Evolutionary conservation across 2,329 filamentous ascomycete genomes (phyloP).

Genomic region (Thermothelomyces thermophilus): DNA sequence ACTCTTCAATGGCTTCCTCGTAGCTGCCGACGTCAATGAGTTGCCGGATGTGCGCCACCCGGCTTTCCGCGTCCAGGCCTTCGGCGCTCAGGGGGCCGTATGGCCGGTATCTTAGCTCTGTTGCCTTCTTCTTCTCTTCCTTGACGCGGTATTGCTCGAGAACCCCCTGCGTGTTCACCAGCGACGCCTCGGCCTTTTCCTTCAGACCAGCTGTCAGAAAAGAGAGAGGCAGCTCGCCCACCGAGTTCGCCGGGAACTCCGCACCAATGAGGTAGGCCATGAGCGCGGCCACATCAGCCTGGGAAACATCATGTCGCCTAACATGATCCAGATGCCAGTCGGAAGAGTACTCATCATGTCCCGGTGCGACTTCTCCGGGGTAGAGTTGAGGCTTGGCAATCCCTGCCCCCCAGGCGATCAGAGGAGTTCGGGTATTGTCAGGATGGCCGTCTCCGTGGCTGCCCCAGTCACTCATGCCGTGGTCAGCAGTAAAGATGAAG

Average conservation of each 20-base stretch:
- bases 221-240: conserved; percentile 81
- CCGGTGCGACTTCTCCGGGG: conserved; percentile 54
- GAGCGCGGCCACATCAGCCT: conserved; percentile 88
- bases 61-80: conserved; percentile 56
- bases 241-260: conserved; percentile 92
- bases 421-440: conserved; percentile 88
- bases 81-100: conserved; percentile 63
- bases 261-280: conserved; percentile 90
- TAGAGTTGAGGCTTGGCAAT: conserved; percentile 65
- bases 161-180: conserved; percentile 80
- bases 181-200: conserved; percentile 75
- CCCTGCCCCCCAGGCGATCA: conserved; percentile 91
- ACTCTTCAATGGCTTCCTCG: conserved; percentile 73
- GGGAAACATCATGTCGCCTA: conserved; percentile 81
- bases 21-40: conserved; percentile 61
- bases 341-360: conserved; percentile 85
- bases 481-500: conserved; percentile 94
- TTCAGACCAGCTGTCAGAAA: conserved; percentile 66
- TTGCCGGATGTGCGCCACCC: conserved; percentile 59
- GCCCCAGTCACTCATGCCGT: conserved; percentile 99
- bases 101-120: conserved; percentile 69
- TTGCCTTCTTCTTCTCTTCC: conserved; percentile 72
- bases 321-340: conserved; percentile 82
- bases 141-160: conserved; percentile 96
- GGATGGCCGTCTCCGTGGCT: conserved; percentile 97